phyloP scores from a whole-genome alignment of 129 eudicot genomes.

The Saposhnikovia divaricata region DNA sequence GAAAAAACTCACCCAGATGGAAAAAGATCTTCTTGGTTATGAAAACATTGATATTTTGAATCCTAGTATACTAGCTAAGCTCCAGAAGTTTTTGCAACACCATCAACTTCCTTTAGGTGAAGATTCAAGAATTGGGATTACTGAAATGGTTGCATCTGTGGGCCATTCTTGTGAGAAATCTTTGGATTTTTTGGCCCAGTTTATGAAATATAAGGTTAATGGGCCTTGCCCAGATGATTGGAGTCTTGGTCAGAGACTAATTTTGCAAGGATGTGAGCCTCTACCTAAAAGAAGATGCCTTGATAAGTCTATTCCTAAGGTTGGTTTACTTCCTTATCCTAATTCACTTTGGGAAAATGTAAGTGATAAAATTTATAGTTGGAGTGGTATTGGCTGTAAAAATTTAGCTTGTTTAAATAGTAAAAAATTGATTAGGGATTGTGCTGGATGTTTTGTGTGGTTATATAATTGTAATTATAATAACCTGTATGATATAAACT shows the following conservation, averaged over 20 bases:
- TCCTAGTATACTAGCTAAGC: constrained; percentile 56
- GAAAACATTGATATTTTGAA: constrained; percentile 73
- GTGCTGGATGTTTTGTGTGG: constrained; percentile 89
- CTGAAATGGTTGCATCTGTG: constrained; percentile 91
- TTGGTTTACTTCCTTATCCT: constrained; percentile 66
- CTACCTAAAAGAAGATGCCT: constrained; percentile 88
- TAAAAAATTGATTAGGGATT: constrained; percentile 76
- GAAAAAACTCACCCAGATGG: constrained; percentile 89
- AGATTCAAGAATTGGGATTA: constrained; percentile 92
- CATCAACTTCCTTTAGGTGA: constrained; percentile 76
- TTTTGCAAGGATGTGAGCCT: constrained; percentile 86
- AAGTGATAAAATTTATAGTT: constrained; percentile 70
- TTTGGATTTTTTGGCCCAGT: constrained; percentile 52
- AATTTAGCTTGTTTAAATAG: constrained; percentile 59
- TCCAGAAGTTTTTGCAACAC: constrained; percentile 43
- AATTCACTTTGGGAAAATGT: constrained; percentile 72
- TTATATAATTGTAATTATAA: no score
- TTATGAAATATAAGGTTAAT: constrained; percentile 60
- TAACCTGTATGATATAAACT: no score
- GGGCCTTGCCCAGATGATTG: constrained; percentile 88
- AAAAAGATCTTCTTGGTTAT: constrained; percentile 74
- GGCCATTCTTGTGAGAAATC: constrained; percentile 91
- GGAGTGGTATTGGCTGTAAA: constrained; percentile 94
- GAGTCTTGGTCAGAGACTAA: constrained; percentile 79
- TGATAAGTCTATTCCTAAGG: constrained; percentile 50